These are phyloP conservation scores for Solanum neorickii DNA, from an alignment of 257 asterid genomes.

Conservation along the genomic window DNA sequence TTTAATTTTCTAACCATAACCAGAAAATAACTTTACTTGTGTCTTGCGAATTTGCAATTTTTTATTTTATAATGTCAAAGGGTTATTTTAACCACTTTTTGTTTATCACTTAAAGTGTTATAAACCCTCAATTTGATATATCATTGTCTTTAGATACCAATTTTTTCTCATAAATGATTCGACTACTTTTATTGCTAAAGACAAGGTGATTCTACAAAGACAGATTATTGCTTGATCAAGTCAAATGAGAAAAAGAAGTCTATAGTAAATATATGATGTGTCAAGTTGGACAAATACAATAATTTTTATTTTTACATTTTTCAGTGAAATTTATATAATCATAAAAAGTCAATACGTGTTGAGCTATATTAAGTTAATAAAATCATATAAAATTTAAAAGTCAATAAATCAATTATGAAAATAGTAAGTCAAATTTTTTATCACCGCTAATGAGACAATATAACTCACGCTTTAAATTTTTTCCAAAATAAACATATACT, in stretches of 20 bases:
- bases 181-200: neutral
- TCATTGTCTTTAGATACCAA: neutral
- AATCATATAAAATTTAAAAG: neutral
- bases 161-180: neutral
- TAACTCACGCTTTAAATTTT: neutral
- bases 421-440: neutral
- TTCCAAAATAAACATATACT: neutral
- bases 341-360: neutral
- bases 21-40: fast-evolving
- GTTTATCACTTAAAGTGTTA: too few relatives aligned
- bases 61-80: neutral
- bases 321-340: neutral
- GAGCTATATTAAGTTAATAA: neutral
- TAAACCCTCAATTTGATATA: too few relatives aligned
- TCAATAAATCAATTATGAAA: neutral
- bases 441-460: neutral
- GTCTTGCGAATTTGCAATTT: neutral
- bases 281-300: neutral
- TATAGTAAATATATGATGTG: neutral
- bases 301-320: neutral
- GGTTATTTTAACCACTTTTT: too few relatives aligned
- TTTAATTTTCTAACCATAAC: neutral
- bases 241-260: neutral
- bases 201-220: neutral
- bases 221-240: neutral